Evolutionary conservation across 192 early-diverging fungal genomes (phyloP), one percentile per base, ranked within the genome.

Genomic region (Obelidium mucronatum): DNA sequence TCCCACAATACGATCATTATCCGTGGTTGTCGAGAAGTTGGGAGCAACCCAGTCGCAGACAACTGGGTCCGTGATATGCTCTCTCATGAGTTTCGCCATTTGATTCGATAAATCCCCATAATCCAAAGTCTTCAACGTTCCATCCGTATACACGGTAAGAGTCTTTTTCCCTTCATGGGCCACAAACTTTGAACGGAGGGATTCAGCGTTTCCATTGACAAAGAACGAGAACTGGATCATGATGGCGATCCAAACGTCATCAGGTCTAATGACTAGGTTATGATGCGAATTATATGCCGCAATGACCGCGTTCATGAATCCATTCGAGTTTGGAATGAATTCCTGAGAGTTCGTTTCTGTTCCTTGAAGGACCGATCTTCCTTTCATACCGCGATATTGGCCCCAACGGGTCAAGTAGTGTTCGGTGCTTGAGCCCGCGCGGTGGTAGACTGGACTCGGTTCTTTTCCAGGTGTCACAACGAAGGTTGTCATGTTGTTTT

Each of bases 231-330:
- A 74, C 28, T 74, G 72, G 28, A 62, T 22, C 33, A 74, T 37
- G 52, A 74, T 74, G 19, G 72, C 72, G 30, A 74, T 22, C 72
- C 72, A 74, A 31, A 74, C 37, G 1, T 74, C 72, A 44, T 74
- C 72, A 15, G 72, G 72, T 17, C 72, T 67, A 68, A 74, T 72
- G 26, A 65, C 30, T 19, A 74, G 64, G 39, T 55, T 34, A 2
- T 74, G 72, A 39, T 74, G 72, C 28, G 36, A 11, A 39, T 74
- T 74, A 39, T 74, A 74, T 4, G 54, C 72, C 11, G 5, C 26
- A 35, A 55, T 60, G 51, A 74, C 72, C 6, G 44, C 72, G 31
- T 62, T 66, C 11, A 74, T 15, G 64, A 74, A 74, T 33, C 72
- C 59, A 66, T 55, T 74, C 11, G 59, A 74, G 4, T 3, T 19